Base-by-base conservation (phyloP, 805 yeast genomes). In the Lachancea sp. region DNA sequence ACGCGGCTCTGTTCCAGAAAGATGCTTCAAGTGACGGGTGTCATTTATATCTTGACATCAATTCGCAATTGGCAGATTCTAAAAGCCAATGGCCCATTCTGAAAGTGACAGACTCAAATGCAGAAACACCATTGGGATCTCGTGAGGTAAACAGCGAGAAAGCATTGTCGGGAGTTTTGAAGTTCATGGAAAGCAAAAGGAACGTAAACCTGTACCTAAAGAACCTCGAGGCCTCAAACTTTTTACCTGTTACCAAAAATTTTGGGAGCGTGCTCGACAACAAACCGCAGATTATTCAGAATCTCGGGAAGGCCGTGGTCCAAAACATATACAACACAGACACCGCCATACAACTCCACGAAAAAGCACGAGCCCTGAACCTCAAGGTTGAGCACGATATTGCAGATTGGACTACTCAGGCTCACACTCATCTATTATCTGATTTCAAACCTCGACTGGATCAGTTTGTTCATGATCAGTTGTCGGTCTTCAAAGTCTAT, bases 401-500 rank as follows among this genome's bases (percentile, higher is more conserved):
- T 5, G 44, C 56, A 8, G 29, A 54, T 10, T 66, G 68, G 68
- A 55, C 60, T 33, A 49, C 55, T 43, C 39, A 52, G 1, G 56
- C 68, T 0, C 69, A 66, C 45, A 36, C 30, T 5, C 63, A 63
- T 39, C 51, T 65, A 41, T 69, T 65, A 46, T 42, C 47, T 8
- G 41, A 44, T 2, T 59, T 65, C 31, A 52, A 57, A 41, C 65
- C 66, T 7, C 51, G 50, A 25, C 52, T 65, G 13, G 44, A 52
- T 3, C 31, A 49, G 2, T 65, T 50, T 36, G 61, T 58, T 16
- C 48, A 47, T 13, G 51, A 48, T 7, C 59, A 64, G 16, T 47
- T 65, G 9, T 51, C 65, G 3, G 53, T 67, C 54, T 59, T 62
- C 63, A 63, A 55, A 50, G 41, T 66, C 13, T 65, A 65, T 50